Percentiles rank a stretch among this genome's conserved stretches.
Evolutionary conservation across 768 basidiomycete species (phyloP).

Genomic region (Termitomyces sp.): DNA sequence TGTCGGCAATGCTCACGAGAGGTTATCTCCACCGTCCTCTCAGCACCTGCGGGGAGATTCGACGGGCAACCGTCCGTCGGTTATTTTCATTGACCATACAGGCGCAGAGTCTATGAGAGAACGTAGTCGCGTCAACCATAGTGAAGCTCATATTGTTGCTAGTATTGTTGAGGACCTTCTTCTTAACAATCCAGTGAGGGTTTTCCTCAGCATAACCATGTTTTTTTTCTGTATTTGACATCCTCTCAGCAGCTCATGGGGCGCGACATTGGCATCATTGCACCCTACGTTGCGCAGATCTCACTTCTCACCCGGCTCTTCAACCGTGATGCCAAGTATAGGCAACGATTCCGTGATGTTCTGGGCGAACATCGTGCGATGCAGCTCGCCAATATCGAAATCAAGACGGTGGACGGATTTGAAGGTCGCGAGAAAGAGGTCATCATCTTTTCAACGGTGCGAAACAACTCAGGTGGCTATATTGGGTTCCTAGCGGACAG

Average conservation of each 20-base stretch:
- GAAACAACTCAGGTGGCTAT: slow-evolving; percentile 69
- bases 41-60: slow-evolving; percentile 37
- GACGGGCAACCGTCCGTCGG: slow-evolving; percentile 44
- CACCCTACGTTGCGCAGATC: slow-evolving; percentile 89
- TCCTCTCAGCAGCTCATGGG: slow-evolving; percentile 52
- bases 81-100: slow-evolving; percentile 80
- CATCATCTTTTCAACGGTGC: slow-evolving; percentile 87
- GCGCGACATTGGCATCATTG: slow-evolving; percentile 84
- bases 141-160: slow-evolving; percentile 74
- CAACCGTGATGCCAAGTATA: slow-evolving; percentile 46
- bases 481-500: slow-evolving; percentile 90
- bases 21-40: slow-evolving; percentile 58
- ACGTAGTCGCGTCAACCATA: slow-evolving; percentile 70
- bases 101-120: slow-evolving; percentile 62
- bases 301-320: slow-evolving; percentile 65
- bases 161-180: slow-evolving; percentile 81
- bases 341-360: slow-evolving; percentile 46
- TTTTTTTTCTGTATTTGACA: not conserved
- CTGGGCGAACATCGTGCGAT: slow-evolving; percentile 63
- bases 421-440: slow-evolving; percentile 93
- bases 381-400: slow-evolving; percentile 66
- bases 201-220: slow-evolving; percentile 7
- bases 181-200: slow-evolving; percentile 61
- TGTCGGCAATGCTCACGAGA: slow-evolving; percentile 38
- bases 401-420: slow-evolving; percentile 93